These are phyloP conservation scores for Stagonosporopsis rhizophila DNA, from an alignment of 2,329 filamentous ascomycete species.

Conservation along the genomic window DNA sequence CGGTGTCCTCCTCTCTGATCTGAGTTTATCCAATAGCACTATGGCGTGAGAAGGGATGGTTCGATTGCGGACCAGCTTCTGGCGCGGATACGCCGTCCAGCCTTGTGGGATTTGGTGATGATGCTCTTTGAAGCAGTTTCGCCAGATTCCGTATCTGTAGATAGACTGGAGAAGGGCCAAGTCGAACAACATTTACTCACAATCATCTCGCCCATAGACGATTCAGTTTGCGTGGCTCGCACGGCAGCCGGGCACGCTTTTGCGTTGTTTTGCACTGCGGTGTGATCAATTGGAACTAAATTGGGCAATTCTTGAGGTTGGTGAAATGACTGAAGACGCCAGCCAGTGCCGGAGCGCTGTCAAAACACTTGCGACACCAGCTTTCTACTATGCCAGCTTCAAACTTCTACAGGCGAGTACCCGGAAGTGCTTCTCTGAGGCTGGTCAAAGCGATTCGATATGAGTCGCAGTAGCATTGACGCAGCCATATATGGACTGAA, in stretches of 20 bases:
- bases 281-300: too few relatives aligned
- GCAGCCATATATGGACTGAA: background rate
- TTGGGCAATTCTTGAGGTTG: too few relatives aligned
- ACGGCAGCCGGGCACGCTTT: background rate
- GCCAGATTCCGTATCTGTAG: too few relatives aligned
- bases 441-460: background rate
- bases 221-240: background rate
- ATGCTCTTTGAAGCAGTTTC: too few relatives aligned
- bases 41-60: too few relatives aligned
- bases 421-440: background rate
- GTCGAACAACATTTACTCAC: too few relatives aligned
- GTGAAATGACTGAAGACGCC: too few relatives aligned
- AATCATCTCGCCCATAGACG: background rate
- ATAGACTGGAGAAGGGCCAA: too few relatives aligned
- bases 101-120: too few relatives aligned
- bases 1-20: background rate
- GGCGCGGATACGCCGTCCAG: too few relatives aligned
- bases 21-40: background rate
- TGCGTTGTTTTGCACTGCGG: background rate
- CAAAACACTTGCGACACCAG: background rate
- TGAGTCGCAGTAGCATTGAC: background rate
- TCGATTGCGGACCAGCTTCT: too few relatives aligned
- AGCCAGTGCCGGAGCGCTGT: too few relatives aligned
- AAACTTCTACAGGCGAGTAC: background rate
- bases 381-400: background rate